These are phyloP conservation scores for Microdochium nivale DNA, from an alignment of 2,329 filamentous ascomycete genomes.

Conservation along the genomic window DNA sequence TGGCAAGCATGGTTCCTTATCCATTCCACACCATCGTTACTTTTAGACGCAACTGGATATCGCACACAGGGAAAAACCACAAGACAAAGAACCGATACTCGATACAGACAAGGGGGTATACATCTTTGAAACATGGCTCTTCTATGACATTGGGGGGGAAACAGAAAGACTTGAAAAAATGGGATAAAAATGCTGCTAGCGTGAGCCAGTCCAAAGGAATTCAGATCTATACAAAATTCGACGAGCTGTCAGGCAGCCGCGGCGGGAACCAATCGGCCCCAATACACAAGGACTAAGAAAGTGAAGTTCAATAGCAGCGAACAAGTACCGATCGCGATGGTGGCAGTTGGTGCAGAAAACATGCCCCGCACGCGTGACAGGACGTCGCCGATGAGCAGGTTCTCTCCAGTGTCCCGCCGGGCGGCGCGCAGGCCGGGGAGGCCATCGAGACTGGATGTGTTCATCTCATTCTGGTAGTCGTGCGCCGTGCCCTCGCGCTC, in stretches of 20 bases:
- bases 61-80: too few relatives aligned
- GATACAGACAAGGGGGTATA: too few relatives aligned
- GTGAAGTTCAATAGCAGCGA: slow-evolving; percentile 8
- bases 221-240: background rate
- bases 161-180: background rate
- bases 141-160: too few relatives aligned
- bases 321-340: slow-evolving; percentile 8
- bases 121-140: too few relatives aligned
- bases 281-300: too few relatives aligned
- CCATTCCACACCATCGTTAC: too few relatives aligned
- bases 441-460: slow-evolving; percentile 48
- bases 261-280: too few relatives aligned
- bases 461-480: slow-evolving; percentile 48
- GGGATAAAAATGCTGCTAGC: background rate
- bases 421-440: slow-evolving; percentile 47
- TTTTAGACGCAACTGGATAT: too few relatives aligned
- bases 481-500: slow-evolving; percentile 39
- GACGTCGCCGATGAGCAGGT: slow-evolving; percentile 32
- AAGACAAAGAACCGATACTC: too few relatives aligned
- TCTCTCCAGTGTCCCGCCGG: slow-evolving; percentile 38
- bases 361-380: background rate
- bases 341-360: slow-evolving; percentile 5
- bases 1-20: too few relatives aligned
- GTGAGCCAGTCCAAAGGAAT: background rate
- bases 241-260: too few relatives aligned